Evolutionary conservation across 2,329 filamentous ascomycete genomes (phyloP), one percentile per base, ranked within the genome.

Genomic region (Ustulina deusta): DNA sequence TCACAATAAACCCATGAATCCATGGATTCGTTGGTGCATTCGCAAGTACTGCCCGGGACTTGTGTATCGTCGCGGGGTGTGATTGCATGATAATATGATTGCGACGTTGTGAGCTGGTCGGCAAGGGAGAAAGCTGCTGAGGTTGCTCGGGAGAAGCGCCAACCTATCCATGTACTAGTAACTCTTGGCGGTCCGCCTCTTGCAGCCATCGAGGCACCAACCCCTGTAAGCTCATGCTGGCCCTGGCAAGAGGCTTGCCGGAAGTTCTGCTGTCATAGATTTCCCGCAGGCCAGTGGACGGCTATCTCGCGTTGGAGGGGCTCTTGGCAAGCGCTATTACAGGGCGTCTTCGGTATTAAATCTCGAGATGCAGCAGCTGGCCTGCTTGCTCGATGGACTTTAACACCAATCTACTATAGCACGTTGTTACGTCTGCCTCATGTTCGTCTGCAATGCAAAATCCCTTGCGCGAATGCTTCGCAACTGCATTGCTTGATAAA

Each of bases 401-500:
- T 56, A 56, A 56, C 22, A n/a, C 11, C 22, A 11, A n/a, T n/a
- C 36, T 42, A 27, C 22, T 51, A 32, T 44, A 56, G 36, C 54
- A 56, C 54, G 54, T 56, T 56, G 54, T 42, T 9, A 6, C 13
- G 36, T 54, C 29, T 54, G 29, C 34, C 38, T 56, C 54, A 29
- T 56, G 54, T 29, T n/a, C 5, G 25, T n/a, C 42, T 56, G 54
- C 54, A 56, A 40, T 40, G 29, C 52, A 25, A 56, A 56, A 49
- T 29, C 46, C 22, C 46, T n/a, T 17, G 22, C 13, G 22, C n/a
- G n/a, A 49, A 49, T 49, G 22, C 20, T 22, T 29, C 38, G 34
- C 52, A 27, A 56, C 36, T 56, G 54, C 54, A 56, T 56, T 56
- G 54, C 54, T 22, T 56, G 36, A 20, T 56, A 56, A 25, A 56